These are phyloP conservation scores for Symbiodinium natans DNA, from an alignment of 73 alveolate species.

Conservation along the genomic window DNA sequence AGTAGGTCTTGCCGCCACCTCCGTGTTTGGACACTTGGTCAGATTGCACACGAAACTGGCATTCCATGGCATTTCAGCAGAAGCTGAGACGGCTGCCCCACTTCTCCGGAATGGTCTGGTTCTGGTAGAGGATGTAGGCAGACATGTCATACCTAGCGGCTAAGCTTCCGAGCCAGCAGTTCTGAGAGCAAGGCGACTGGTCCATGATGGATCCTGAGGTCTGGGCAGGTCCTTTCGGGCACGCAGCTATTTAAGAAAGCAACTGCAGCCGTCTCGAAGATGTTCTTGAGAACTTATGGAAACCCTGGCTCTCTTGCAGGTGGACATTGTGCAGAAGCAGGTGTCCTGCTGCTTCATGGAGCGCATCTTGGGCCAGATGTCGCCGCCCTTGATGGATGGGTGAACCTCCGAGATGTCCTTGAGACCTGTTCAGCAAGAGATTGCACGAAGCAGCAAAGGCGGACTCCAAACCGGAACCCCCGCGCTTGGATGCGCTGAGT, in stretches of 20 bases:
- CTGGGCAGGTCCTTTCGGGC: background rate
- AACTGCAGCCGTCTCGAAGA: too few relatives aligned
- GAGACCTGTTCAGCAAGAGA: background rate
- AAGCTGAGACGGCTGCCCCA: constrained; percentile 25
- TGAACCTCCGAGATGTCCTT: constrained; percentile 23
- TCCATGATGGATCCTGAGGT: background rate
- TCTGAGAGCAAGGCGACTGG: too few relatives aligned
- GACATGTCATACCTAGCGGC: constrained; percentile 64
- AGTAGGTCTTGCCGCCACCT: constrained; percentile 16
- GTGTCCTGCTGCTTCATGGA: constrained; percentile 60
- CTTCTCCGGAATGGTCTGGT: constrained; percentile 89
- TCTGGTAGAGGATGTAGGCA: constrained; percentile 80
- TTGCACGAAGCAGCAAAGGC: background rate
- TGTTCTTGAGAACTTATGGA: too few relatives aligned
- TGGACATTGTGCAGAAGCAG: too few relatives aligned
- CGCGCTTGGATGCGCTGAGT: background rate
- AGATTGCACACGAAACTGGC: background rate
- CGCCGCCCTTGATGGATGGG: constrained; percentile 37
- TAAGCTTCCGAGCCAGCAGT: background rate
- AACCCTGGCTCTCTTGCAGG: background rate
- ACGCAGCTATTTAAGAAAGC: too few relatives aligned
- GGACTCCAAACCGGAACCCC: background rate
- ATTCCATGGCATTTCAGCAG: background rate
- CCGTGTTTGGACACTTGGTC: background rate
- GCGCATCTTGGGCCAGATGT: constrained; percentile 67